Evolutionary conservation across 371 early-diverging fungal species (phyloP).

Genomic region (Mycotypha africana): DNA sequence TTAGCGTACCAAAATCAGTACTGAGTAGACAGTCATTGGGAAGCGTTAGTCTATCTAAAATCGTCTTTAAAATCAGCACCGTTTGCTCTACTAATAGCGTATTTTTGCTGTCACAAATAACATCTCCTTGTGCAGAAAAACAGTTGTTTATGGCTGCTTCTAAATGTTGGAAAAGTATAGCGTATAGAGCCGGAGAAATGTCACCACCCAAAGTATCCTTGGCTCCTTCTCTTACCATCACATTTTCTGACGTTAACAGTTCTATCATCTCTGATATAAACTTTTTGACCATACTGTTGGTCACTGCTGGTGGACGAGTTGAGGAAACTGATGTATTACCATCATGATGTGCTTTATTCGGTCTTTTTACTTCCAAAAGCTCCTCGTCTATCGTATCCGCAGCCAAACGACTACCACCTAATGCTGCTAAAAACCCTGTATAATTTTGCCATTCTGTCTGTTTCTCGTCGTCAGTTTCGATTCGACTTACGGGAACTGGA

Average conservation of each 20-base stretch:
- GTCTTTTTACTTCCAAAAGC: constrained; percentile 11
- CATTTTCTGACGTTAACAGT: constrained; percentile 75
- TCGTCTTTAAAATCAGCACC: constrained; percentile 74
- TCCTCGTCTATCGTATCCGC: constrained; percentile 8
- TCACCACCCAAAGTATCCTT: constrained; percentile 83
- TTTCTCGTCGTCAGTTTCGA: constrained; percentile 34
- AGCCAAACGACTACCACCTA: constrained; percentile 70
- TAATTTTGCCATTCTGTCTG: constrained; percentile 73
- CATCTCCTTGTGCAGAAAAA: constrained; percentile 65
- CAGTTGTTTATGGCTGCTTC: constrained; percentile 61
- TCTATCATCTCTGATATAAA: constrained; percentile 80
- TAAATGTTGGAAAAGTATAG: constrained; percentile 70
- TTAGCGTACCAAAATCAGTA: constrained; percentile 74
- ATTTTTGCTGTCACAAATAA: constrained; percentile 60
- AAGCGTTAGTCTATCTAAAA: constrained; percentile 71
- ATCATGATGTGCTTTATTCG: constrained; percentile 1
- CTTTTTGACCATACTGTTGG: constrained; percentile 53
- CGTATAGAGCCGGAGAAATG: constrained; percentile 68
- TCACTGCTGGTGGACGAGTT: constrained; percentile 15
- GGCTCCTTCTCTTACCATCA: constrained; percentile 80
- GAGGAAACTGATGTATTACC: not conserved
- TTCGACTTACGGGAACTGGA: constrained; percentile 14
- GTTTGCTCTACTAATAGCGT: constrained; percentile 84
- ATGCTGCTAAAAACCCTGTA: constrained; percentile 80
- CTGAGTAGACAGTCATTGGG: constrained; percentile 58